Percentiles rank a stretch among this genome's conserved stretches.
These are phyloP conservation scores for Fusarium odoratissimum DNA, from an alignment of 2,329 filamentous ascomycete species.

Conservation along the genomic window DNA sequence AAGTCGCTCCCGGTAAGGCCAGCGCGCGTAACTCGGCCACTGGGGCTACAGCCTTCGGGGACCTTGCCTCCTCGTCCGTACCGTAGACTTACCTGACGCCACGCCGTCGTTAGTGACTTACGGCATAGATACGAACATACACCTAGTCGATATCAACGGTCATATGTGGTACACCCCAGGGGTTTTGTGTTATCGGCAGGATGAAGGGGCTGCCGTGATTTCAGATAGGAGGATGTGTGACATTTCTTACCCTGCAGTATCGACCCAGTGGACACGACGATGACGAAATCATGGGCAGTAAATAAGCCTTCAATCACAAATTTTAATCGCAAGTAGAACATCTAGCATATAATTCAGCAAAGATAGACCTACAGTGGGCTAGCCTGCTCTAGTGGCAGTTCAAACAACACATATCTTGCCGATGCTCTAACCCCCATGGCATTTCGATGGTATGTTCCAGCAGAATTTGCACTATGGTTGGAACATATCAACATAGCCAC, in stretches of 20 bases:
- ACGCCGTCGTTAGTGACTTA: not conserved
- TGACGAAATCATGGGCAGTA: no score
- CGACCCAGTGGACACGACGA: not conserved
- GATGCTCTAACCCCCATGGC: no score
- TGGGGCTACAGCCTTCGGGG: not conserved
- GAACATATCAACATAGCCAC: not conserved
- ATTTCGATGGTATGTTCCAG: not conserved
- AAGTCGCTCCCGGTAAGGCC: not conserved
- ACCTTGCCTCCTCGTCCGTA: not conserved
- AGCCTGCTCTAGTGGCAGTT: not conserved
- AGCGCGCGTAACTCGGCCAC: not conserved
- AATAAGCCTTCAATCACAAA: fast-evolving
- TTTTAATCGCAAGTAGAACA: not conserved
- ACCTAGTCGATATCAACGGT: not conserved
- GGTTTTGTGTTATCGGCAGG: not conserved
- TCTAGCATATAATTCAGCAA: not conserved
- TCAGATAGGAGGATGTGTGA: no score
- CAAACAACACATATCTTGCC: no score
- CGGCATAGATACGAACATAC: not conserved
- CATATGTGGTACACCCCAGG: not conserved
- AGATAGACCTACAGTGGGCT: not conserved
- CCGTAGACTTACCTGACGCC: not conserved
- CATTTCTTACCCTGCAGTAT: not conserved
- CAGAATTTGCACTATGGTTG: not conserved
- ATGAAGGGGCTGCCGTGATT: not conserved